Base-by-base conservation (phyloP, 495 filamentous ascomycete species). In the Neurospora hispaniola region DNA sequence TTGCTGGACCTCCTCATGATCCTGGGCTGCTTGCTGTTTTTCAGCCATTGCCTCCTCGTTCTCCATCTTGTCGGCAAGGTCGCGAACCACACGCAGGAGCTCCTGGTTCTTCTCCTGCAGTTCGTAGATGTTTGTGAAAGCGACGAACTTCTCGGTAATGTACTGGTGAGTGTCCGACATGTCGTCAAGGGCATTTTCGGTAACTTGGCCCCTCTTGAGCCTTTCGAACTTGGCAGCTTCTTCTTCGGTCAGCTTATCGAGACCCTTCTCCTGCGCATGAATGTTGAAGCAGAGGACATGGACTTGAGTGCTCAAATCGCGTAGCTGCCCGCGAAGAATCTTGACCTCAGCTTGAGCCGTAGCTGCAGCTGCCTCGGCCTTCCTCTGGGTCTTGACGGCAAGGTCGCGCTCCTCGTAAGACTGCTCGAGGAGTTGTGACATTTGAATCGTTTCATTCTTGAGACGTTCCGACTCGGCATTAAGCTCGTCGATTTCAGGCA, bases 91-190 rank as follows among this genome's bases (percentile, higher is more conserved):
- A 68, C 88, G 89, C 16, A 97, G 86, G 7, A 97, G 86, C 46
- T 93, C 91, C 73, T 90, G 83, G 74, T 99, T 98, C 83, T 97
- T 91, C 69, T 92, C 89, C 76, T 98, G 94, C 35, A 99, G 87
- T 70, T 98, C 92, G 66, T 86, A 87, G 59, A 97, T 88, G 76
- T 92, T 89, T 71, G 90, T 92, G 88, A 96, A 98, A 2, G 91
- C 89, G 6, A 91, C 90, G 4, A 98, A 84, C 42, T 92, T 90
- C 72, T 93, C 86, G 74, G 91, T 94, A 75, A 99, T 98, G 81
- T 96, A 91, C 39, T 89, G 90, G 73, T 93, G 91, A 12, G 94
- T 97, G 71, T 93, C 89, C 16, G 89, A 91, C 54, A 92, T 83
- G 71, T 91, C 92, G 10, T 93, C 90, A 18, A 92, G 83, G 2